Evolutionary conservation across 164 flowering plant genomes (phyloP).

Genomic region (Saururus chinensis): DNA sequence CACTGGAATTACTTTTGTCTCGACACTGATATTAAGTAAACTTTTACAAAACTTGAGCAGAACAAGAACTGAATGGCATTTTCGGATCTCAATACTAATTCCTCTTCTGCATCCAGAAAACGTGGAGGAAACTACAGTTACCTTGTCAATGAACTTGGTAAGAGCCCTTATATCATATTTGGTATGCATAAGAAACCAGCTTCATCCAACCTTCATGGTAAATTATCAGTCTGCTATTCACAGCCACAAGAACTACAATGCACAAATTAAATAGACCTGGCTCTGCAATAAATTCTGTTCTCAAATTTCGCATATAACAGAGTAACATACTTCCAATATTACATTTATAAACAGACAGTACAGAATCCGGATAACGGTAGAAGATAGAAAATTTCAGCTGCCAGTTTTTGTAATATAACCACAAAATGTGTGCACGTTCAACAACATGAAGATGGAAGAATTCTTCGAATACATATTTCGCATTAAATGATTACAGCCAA

Average conservation of each 20-base stretch:
- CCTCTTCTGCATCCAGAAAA: not conserved
- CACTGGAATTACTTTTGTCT: no score
- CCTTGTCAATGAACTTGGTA: conserved; percentile 50
- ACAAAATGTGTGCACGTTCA: no score
- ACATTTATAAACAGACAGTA: not conserved
- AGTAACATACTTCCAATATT: no score
- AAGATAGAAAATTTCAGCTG: no score
- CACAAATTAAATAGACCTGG: conserved; percentile 95
- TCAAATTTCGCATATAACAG: not conserved
- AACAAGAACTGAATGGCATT: not conserved
- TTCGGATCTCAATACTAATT: not conserved
- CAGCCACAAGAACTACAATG: conserved; percentile 88
- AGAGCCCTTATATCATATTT: conserved; percentile 71
- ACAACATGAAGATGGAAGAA: no score
- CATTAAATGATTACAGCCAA: no score
- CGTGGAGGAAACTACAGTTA: conserved; percentile 8
- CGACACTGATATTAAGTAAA: no score
- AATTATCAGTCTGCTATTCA: conserved; percentile 88
- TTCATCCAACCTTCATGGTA: conserved; percentile 99
- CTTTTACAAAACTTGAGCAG: no score
- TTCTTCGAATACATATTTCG: no score
- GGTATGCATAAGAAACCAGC: conserved; percentile 82
- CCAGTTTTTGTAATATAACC: no score
- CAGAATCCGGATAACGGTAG: no score
- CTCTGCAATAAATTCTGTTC: conserved; percentile 46